phyloP scores from a whole-genome alignment of 1,284 basidiomycete genomes.

The Ceratobasidium sp. region DNA sequence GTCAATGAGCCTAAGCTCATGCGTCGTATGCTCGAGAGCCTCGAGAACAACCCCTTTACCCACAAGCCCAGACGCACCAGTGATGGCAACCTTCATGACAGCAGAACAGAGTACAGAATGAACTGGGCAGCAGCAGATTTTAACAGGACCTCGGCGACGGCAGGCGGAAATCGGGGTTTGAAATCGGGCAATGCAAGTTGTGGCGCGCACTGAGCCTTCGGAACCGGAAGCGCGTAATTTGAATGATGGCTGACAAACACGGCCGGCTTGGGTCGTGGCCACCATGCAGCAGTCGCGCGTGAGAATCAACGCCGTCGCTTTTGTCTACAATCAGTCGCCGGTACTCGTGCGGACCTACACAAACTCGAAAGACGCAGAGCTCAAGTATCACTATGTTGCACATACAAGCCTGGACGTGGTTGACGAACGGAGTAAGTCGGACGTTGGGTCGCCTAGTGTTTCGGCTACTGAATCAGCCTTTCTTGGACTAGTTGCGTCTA shows the following conservation, averaged over 20 bases:
- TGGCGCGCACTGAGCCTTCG: slow-evolving; percentile 29
- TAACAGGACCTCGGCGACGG: not conserved
- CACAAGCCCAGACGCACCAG: slow-evolving; percentile 54
- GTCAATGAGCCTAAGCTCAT: slow-evolving; percentile 50
- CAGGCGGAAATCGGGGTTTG: slow-evolving; percentile 27
- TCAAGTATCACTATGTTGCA: slow-evolving; percentile 49
- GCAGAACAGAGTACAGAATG: not conserved
- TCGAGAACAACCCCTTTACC: slow-evolving; percentile 51
- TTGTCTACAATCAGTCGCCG: slow-evolving; percentile 45
- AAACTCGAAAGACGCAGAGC: slow-evolving; percentile 42
- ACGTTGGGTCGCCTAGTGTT: slow-evolving; percentile 5
- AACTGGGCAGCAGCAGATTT: not conserved
- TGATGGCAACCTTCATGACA: slow-evolving; percentile 55
- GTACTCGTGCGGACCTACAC: slow-evolving; percentile 48
- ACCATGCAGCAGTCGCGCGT: slow-evolving; percentile 12
- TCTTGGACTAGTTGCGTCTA: slow-evolving; percentile 53
- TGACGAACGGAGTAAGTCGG: slow-evolving; percentile 48
- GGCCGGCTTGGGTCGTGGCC: not conserved
- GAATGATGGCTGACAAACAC: slow-evolving; percentile 24
- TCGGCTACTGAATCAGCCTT: slow-evolving; percentile 49
- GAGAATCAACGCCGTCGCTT: slow-evolving; percentile 47
- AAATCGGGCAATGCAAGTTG: slow-evolving; percentile 23
- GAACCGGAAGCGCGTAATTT: slow-evolving; percentile 29
- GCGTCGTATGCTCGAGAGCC: slow-evolving; percentile 50
- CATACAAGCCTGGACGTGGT: slow-evolving; percentile 49